phyloP scores from a whole-genome alignment of 2,329 filamentous ascomycete species.

The Penicillium oxalicum region DNA sequence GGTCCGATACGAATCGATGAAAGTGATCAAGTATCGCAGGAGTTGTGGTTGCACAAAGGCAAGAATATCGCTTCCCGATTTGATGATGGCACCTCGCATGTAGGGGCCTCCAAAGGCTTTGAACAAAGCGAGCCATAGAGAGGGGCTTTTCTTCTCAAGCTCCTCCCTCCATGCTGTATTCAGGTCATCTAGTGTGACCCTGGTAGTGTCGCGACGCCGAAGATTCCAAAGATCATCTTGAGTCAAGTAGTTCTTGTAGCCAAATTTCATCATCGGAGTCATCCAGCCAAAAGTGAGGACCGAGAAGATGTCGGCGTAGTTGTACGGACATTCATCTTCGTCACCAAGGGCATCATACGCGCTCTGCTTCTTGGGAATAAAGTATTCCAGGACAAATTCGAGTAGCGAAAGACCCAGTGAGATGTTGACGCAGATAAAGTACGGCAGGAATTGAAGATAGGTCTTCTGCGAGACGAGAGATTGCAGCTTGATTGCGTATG shows the following conservation, averaged over 20 bases:
- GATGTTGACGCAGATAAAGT: conserved; percentile 70
- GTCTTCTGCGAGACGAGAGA: conserved; percentile 75
- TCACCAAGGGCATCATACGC: conserved; percentile 63
- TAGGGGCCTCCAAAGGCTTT: conserved; percentile 82
- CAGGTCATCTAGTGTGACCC: conserved; percentile 63
- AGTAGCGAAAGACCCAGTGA: conserved; percentile 63
- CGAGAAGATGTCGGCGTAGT: conserved; percentile 92
- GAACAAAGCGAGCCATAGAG: conserved; percentile 80
- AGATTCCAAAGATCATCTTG: conserved; percentile 96
- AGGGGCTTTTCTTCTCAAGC: conserved; percentile 67
- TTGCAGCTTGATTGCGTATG: conserved; percentile 73
- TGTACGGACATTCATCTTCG: conserved; percentile 63
- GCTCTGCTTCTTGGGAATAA: conserved; percentile 72
- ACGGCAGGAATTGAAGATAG: conserved; percentile 60
- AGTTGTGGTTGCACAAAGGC: conserved; percentile 90
- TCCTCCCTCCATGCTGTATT: conserved; percentile 71
- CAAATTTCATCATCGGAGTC: conserved; percentile 94
- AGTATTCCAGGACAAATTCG: conserved; percentile 76
- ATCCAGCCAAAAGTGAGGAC: conserved; percentile 95
- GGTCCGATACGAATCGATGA: conserved; percentile 68
- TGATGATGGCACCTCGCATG: conserved; percentile 73
- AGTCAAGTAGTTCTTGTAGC: conserved; percentile 85
- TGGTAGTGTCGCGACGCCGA: conserved; percentile 71
- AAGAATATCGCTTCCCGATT: conserved; percentile 77
- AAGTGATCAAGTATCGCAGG: conserved; percentile 73